Conservation (phyloP, 441 rosid genomes). For the Croton setiger region DNA sequence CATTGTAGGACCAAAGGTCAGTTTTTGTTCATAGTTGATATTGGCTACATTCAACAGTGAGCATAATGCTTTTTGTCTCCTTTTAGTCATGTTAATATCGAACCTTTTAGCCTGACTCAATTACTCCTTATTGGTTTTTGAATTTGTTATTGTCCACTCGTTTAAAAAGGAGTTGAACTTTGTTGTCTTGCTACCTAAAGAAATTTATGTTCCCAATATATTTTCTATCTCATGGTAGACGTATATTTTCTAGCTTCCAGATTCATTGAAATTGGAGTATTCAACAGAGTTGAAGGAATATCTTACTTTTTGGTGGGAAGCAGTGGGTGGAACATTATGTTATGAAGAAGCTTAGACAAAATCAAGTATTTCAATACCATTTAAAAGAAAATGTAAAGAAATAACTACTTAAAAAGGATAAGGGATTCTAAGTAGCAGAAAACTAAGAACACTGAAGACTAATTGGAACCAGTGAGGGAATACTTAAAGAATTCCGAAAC, state of each 20-base stretch:
- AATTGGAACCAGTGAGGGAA: background rate
- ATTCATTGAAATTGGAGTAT: background rate
- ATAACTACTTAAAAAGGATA: background rate
- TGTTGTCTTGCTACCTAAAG: background rate
- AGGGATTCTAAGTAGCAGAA: background rate
- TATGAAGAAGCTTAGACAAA: background rate
- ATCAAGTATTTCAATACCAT: background rate
- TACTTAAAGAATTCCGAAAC: background rate
- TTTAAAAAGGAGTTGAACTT: background rate
- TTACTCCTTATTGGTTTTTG: background rate
- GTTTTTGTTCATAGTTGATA: background rate
- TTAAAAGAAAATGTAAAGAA: background rate
- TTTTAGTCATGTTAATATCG: background rate
- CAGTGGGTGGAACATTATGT: background rate
- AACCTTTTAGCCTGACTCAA: background rate
- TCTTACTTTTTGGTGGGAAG: background rate
- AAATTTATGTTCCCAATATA: background rate
- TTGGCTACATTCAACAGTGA: background rate
- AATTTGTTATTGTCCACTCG: background rate
- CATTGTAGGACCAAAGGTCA: slow-evolving; percentile 57
- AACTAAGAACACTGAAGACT: background rate
- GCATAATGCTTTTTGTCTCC: background rate
- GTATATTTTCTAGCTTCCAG: background rate
- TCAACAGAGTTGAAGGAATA: background rate
- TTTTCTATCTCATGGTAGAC: background rate